phyloP scores from a whole-genome alignment of 1,284 basidiomycete genomes.

The Pseudozyma pruni region DNA sequence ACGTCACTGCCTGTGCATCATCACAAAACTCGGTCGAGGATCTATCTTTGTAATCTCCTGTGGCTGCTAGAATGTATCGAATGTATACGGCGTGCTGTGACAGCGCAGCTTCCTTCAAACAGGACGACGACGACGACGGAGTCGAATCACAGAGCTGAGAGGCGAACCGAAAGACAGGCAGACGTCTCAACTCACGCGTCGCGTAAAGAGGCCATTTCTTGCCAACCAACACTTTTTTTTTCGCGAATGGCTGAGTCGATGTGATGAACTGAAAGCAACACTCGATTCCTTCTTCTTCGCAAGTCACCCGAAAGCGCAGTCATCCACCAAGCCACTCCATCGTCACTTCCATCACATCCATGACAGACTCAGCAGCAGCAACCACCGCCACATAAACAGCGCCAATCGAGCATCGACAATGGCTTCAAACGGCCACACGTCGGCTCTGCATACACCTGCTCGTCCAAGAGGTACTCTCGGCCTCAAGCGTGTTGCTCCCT shows the following conservation, averaged over 20 bases:
- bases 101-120: too few relatives aligned
- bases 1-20: too few relatives aligned
- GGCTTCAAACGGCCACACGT: conserved; percentile 2
- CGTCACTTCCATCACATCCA: conserved; percentile 4
- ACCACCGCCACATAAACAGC: too few relatives aligned
- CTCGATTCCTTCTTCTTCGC: not conserved
- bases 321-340: not conserved
- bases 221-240: conserved; percentile 8
- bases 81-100: too few relatives aligned
- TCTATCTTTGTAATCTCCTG: too few relatives aligned
- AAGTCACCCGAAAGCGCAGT: not conserved
- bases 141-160: too few relatives aligned
- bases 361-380: not conserved
- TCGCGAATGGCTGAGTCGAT: conserved; percentile 15
- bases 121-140: too few relatives aligned
- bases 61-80: too few relatives aligned
- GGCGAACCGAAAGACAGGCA: too few relatives aligned
- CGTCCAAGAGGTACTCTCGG: conserved; percentile 34
- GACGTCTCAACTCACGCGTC: too few relatives aligned
- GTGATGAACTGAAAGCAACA: not conserved
- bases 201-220: conserved; percentile 22
- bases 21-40: too few relatives aligned
- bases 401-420: not conserved
- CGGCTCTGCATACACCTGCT: conserved; percentile 15
- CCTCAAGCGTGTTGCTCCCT: conserved; percentile 21